phyloP scores from a whole-genome alignment of 2,329 filamentous ascomycete species.

The Fusarium vanettenii region DNA sequence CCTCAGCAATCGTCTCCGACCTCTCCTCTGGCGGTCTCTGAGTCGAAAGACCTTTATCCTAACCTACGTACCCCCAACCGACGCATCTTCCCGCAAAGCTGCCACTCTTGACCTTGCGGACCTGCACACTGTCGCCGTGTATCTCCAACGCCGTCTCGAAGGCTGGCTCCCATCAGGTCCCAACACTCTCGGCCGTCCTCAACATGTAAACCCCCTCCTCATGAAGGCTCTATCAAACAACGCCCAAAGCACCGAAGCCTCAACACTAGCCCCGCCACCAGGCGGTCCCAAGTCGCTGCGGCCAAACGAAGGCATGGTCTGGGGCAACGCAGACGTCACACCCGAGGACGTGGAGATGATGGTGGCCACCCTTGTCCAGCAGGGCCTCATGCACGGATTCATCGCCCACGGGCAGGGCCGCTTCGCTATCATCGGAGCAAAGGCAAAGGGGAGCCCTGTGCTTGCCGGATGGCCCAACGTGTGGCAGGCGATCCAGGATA shows the following conservation, averaged over 20 bases:
- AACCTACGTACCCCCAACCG: slow-evolving; percentile 75
- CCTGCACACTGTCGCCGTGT: slow-evolving; percentile 71
- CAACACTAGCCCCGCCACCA: slow-evolving; percentile 60
- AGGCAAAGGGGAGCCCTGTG: slow-evolving; percentile 71
- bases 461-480: slow-evolving; percentile 81
- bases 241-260: slow-evolving; percentile 49
- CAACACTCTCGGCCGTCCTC: slow-evolving; percentile 48
- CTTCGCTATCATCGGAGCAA: slow-evolving; percentile 85
- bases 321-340: slow-evolving; percentile 70
- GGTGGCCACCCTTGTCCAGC: slow-evolving; percentile 79
- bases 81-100: slow-evolving; percentile 68
- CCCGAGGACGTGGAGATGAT: slow-evolving; percentile 80
- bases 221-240: slow-evolving; percentile 64
- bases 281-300: slow-evolving; percentile 60
- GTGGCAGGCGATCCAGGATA: slow-evolving; percentile 74
- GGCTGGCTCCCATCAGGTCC: slow-evolving; percentile 61
- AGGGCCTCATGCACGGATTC: slow-evolving; percentile 86
- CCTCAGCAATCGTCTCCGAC: slow-evolving; percentile 80
- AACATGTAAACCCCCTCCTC: slow-evolving; percentile 63
- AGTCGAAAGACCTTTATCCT: slow-evolving; percentile 82
- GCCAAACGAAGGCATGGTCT: slow-evolving; percentile 70
- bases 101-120: slow-evolving; percentile 81
- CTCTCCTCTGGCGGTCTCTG: slow-evolving; percentile 86
- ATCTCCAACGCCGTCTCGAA: slow-evolving; percentile 73
- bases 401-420: slow-evolving; percentile 80